These are phyloP conservation scores for Pilasporangium apinafurcum DNA, from an alignment of 352 stramenopile genomes.

Conservation along the genomic window DNA sequence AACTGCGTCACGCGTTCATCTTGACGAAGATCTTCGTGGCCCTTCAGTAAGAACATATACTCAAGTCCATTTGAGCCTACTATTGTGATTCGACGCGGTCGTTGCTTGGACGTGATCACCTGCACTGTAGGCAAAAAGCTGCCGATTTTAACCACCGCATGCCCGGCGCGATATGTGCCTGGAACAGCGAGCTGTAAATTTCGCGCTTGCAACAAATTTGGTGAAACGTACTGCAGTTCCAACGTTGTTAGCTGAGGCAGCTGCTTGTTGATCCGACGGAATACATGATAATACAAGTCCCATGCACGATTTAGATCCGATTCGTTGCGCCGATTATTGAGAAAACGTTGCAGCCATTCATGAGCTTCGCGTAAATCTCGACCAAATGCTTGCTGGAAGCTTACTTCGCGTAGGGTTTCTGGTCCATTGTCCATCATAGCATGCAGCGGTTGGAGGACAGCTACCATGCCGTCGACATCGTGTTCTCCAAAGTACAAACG, in stretches of 20 bases:
- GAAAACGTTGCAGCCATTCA: constrained; percentile 66
- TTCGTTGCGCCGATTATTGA: constrained; percentile 49
- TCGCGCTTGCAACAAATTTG: constrained; percentile 87
- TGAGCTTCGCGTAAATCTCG: constrained; percentile 85
- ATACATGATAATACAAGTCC: constrained; percentile 98
- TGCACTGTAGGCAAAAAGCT: constrained; percentile 91
- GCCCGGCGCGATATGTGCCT: constrained; percentile 77
- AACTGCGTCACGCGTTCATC: constrained; percentile 99
- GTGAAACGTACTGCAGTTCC: constrained; percentile 95
- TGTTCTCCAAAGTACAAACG: constrained; percentile 95
- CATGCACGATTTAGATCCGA: constrained; percentile 94
- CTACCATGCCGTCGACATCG: constrained; percentile 96
- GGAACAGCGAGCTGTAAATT: constrained; percentile 96
- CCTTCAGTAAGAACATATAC: constrained; percentile 99
- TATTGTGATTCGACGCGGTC: constrained; percentile 94
- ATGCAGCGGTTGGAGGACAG: constrained; percentile 92
- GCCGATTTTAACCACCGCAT: constrained; percentile 66
- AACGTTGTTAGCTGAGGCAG: constrained; percentile 93
- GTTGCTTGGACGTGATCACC: constrained; percentile 98
- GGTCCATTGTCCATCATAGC: constrained; percentile 86
- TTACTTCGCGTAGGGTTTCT: constrained; percentile 70
- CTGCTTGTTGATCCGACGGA: constrained; percentile 87
- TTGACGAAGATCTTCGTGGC: constrained; percentile 98
- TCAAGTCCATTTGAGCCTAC: constrained; percentile 94
- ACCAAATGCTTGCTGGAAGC: constrained; percentile 89